Evolutionary conservation across 169 alveolate species (phyloP).

Genomic region (Plasmodium blacklocki): DNA sequence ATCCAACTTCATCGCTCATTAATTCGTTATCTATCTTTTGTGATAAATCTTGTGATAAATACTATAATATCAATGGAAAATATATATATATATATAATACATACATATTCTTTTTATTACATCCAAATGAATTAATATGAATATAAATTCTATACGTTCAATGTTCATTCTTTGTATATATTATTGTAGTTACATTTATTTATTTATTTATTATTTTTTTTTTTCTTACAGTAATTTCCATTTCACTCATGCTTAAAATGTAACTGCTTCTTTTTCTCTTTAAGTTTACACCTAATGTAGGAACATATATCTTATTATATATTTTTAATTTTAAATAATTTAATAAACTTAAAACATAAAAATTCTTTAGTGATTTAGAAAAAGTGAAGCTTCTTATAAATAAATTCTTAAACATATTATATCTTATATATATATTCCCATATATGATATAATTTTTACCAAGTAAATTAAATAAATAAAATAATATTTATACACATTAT

Average conservation of each 20-base stretch:
- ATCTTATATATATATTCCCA: neutral
- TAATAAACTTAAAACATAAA: constrained; percentile 16
- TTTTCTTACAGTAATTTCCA: constrained; percentile 45
- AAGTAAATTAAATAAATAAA: too few species aligned
- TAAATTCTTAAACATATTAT: constrained; percentile 23
- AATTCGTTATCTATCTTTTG: constrained; percentile 84
- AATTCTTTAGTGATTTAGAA: constrained; percentile 10
- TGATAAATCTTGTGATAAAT: constrained; percentile 73
- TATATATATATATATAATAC: neutral
- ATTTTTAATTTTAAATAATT: constrained; percentile 9
- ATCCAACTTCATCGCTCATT: constrained; percentile 86
- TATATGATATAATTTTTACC: neutral
- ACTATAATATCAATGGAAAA: constrained; percentile 20
- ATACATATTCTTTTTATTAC: neutral
- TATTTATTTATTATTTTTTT: neutral
- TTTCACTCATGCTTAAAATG: neutral
- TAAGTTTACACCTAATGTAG: neutral
- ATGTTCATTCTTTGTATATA: neutral
- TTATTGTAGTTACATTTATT: neutral
- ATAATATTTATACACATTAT: too few species aligned
- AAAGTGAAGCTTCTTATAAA: neutral
- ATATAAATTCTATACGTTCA: neutral
- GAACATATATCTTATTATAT: neutral
- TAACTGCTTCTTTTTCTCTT: neutral
- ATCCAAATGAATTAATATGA: neutral